Conservation (phyloP, 768 basidiomycete species). For the Agrocybe pediades region DNA sequence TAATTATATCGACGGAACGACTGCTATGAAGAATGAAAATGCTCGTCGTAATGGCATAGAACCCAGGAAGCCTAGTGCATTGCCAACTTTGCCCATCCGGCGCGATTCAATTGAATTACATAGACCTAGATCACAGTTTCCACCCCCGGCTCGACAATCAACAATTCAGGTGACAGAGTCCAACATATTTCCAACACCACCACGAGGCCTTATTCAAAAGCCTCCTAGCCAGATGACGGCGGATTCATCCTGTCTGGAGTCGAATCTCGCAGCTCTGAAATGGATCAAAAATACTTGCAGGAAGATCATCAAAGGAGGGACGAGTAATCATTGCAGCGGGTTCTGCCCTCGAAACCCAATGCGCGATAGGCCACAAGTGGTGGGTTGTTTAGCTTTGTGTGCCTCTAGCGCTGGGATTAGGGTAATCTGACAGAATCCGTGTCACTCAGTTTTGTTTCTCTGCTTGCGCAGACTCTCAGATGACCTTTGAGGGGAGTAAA, state of each 20-base stretch:
- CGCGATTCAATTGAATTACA: too few species aligned
- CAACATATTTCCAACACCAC: background rate
- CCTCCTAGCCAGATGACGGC: background rate
- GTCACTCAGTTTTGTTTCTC: conserved; percentile 13
- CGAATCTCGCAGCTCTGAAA: background rate
- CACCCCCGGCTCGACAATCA: background rate
- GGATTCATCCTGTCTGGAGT: background rate
- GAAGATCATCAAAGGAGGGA: background rate
- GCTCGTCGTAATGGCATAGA: too few species aligned
- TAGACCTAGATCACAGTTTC: too few species aligned
- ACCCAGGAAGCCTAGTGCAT: too few species aligned
- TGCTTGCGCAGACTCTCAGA: conserved; percentile 12
- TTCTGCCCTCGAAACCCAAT: background rate
- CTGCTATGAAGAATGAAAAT: too few species aligned
- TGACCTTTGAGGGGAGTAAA: background rate
- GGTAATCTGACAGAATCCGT: background rate
- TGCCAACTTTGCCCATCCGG: too few species aligned
- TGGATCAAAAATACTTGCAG: background rate
- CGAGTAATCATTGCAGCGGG: background rate
- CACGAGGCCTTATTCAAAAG: background rate
- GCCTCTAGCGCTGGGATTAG: conserved; percentile 4
- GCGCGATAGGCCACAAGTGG: background rate
- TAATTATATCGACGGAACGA: background rate
- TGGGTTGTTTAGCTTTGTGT: background rate
- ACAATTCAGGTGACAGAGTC: background rate